Evolutionary conservation across 2,329 filamentous ascomycete genomes (phyloP).

Genomic region (Mycogone perniciosa): DNA sequence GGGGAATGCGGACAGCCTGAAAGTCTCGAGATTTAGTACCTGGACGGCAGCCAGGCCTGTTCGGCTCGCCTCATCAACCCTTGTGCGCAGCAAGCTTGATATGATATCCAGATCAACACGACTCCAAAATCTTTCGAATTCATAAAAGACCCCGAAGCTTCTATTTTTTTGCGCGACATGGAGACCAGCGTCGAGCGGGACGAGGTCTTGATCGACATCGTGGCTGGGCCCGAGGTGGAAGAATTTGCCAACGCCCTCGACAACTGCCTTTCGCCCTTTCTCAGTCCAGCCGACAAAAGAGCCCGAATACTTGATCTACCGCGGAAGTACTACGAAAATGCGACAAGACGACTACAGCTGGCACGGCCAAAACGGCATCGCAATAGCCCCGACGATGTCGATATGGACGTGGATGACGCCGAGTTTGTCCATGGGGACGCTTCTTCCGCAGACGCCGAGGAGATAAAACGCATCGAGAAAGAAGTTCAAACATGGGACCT

Average conservation of each 20-base stretch:
- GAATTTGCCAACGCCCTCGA: slow-evolving; percentile 79
- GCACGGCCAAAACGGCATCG: slow-evolving; percentile 23
- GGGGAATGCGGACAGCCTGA: slow-evolving; percentile 6
- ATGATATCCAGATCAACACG: neutral
- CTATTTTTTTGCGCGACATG: neutral
- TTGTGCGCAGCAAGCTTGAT: slow-evolving; percentile 7
- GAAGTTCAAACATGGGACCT: slow-evolving; percentile 92
- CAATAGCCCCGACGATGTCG: slow-evolving; percentile 39
- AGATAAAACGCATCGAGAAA: slow-evolving; percentile 56
- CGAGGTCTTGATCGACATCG: slow-evolving; percentile 34
- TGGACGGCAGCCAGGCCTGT: slow-evolving; percentile 7
- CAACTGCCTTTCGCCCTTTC: slow-evolving; percentile 53
- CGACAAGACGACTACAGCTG: slow-evolving; percentile 30
- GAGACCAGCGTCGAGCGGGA: slow-evolving; percentile 24
- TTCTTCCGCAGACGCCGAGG: slow-evolving; percentile 19
- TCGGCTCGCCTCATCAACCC: neutral
- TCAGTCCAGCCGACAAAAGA: slow-evolving; percentile 48
- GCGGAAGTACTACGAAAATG: slow-evolving; percentile 51
- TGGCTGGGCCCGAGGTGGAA: slow-evolving; percentile 75
- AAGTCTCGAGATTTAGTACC: slow-evolving; percentile 3
- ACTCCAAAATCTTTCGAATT: neutral
- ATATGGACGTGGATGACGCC: slow-evolving; percentile 51
- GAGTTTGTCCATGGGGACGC: slow-evolving; percentile 27
- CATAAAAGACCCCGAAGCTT: neutral
- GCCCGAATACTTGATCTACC: slow-evolving; percentile 60